Conservation (phyloP, 331 rosid species). For the Quercus phellos region DNA sequence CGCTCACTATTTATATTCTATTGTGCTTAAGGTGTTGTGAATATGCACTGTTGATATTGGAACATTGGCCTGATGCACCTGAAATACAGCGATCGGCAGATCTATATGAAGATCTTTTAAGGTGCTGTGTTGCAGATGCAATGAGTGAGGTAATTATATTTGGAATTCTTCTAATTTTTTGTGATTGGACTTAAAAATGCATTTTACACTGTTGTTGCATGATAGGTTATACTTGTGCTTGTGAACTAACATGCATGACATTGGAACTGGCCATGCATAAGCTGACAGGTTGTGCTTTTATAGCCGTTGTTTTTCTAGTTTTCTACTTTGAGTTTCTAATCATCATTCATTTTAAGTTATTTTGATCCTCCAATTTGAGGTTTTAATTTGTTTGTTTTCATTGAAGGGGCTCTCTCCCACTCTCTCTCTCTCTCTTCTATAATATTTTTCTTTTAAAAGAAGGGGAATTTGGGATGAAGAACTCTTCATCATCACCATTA, state of each 20-base stretch:
- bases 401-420: not conserved
- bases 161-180: not conserved
- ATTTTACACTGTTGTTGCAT: not conserved
- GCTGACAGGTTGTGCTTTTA: not conserved
- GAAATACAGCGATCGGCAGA: slow-evolving; percentile 91
- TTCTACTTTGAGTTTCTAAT: not conserved
- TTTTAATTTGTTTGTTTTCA: not conserved
- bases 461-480: not conserved
- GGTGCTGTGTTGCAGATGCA: slow-evolving; percentile 94
- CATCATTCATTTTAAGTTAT: not conserved
- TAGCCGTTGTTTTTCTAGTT: not conserved
- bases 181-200: slow-evolving; percentile 1
- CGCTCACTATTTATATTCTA: slow-evolving; percentile 5
- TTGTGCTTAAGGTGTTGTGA: slow-evolving; percentile 80
- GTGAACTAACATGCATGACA: not conserved
- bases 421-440: not conserved
- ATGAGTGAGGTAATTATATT: slow-evolving; percentile 87
- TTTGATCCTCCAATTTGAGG: not conserved
- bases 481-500: not conserved
- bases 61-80: slow-evolving; percentile 98
- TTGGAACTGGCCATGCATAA: not conserved
- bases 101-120: slow-evolving; percentile 83
- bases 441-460: not conserved
- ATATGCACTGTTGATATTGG: slow-evolving; percentile 85
- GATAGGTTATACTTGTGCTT: not conserved